phyloP scores from a whole-genome alignment of 192 early-diverging fungal genomes.

The Podochytrium sp. region DNA sequence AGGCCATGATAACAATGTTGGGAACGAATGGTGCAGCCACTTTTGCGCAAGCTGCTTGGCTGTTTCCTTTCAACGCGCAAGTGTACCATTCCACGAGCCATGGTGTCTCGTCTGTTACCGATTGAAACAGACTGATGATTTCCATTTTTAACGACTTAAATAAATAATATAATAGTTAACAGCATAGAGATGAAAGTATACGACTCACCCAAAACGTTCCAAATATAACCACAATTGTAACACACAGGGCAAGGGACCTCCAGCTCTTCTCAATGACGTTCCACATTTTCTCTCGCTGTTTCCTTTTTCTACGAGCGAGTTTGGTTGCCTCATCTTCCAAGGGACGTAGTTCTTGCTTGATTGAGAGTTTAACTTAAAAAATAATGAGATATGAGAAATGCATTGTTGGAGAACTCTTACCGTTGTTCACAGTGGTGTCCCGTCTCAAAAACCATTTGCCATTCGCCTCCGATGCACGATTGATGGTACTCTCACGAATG shows the following conservation, averaged over 20 bases:
- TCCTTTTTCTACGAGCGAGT: background rate
- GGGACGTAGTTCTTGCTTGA: no score
- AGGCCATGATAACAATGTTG: background rate
- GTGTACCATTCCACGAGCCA: slow-evolving; percentile 1
- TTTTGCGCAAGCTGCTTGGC: background rate
- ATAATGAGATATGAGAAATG: no score
- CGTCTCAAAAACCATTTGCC: no score
- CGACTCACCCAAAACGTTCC: slow-evolving; percentile 19
- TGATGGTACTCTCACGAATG: no score
- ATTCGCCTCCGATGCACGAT: no score
- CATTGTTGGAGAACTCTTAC: no score
- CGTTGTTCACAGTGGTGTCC: no score
- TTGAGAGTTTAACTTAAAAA: no score
- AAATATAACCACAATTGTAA: slow-evolving; percentile 2
- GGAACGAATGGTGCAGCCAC: background rate
- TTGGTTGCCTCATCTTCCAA: background rate
- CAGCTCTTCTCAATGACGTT: slow-evolving; percentile 9
- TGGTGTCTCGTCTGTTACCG: background rate
- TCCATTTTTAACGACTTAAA: background rate
- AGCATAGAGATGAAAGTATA: background rate
- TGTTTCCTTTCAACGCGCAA: slow-evolving; percentile 10
- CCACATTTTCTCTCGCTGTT: slow-evolving; percentile 8
- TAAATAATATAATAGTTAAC: background rate
- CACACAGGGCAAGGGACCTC: background rate
- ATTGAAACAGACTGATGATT: background rate